A percentile compares a stretch with the other conserved stretches of the same genome.
Evolutionary conservation across 805 yeast species (phyloP).

Genomic region (Schizosaccharomyces lindneri): DNA sequence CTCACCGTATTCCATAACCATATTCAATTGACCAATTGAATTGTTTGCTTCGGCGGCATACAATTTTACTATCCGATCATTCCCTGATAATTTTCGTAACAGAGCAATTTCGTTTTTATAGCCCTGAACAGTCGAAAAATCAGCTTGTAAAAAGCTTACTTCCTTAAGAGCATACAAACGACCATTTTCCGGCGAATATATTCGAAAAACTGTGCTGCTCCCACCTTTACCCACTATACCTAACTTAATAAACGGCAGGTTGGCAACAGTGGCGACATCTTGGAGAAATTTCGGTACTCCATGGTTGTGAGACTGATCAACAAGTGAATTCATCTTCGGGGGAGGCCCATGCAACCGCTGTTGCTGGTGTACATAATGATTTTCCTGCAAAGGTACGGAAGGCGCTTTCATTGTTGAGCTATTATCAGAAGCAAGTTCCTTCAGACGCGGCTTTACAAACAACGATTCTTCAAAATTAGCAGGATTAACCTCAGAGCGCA

Average conservation of each 20-base stretch:
- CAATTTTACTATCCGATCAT: constrained; percentile 53
- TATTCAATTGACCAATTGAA: constrained; percentile 8
- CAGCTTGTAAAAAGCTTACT: constrained; percentile 54
- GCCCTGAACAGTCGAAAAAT: constrained; percentile 44
- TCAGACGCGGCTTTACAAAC: too few species aligned
- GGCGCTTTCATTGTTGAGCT: too few species aligned
- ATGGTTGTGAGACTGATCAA: background rate
- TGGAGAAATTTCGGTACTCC: background rate
- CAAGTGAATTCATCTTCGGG: background rate
- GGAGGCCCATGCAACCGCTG: background rate
- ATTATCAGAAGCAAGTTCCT: too few species aligned
- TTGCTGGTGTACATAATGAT: too few species aligned
- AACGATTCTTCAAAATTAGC: too few species aligned
- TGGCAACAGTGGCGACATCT: background rate
- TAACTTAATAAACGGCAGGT: constrained; percentile 35
- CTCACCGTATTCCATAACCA: constrained; percentile 76
- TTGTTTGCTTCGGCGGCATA: constrained; percentile 47
- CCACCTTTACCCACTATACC: constrained; percentile 82
- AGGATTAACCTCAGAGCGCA: too few species aligned
- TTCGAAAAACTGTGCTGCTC: constrained; percentile 71
- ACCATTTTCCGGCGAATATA: constrained; percentile 25
- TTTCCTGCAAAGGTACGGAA: too few species aligned
- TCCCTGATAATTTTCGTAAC: constrained; percentile 29
- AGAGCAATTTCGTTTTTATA: constrained; percentile 79
- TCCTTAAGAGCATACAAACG: constrained; percentile 55